Evolutionary conservation across 2,329 filamentous ascomycete genomes (phyloP).

Genomic region (Colletotrichum neosansevieriae): DNA sequence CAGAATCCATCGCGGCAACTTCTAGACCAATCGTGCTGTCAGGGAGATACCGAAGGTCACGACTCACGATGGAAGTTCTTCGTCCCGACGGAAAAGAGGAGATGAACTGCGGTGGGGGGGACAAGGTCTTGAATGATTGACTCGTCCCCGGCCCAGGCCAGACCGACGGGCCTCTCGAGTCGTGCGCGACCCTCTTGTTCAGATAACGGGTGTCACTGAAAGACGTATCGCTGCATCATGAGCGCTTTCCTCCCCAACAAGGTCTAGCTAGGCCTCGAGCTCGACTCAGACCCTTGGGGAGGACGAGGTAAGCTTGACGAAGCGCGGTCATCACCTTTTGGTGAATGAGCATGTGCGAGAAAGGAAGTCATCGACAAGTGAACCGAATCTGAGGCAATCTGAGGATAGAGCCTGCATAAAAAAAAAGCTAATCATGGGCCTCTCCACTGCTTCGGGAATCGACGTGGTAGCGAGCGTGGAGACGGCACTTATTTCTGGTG

Average conservation of each 20-base stretch:
- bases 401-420: not conserved
- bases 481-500: not conserved
- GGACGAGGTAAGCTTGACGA: not conserved
- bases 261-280: not conserved
- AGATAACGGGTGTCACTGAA: conserved; percentile 9
- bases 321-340: not conserved
- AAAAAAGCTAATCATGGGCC: not conserved
- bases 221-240: not conserved
- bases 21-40: no score
- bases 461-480: conserved; percentile 10
- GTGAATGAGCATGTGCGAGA: conserved; percentile 9
- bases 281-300: not conserved
- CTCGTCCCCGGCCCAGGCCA: conserved; percentile 7
- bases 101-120: not conserved
- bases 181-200: conserved; percentile 15
- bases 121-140: not conserved
- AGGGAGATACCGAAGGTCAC: no score
- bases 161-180: conserved; percentile 14
- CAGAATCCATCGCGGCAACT: not conserved
- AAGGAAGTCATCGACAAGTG: not conserved
- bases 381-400: not conserved
- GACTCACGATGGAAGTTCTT: no score
- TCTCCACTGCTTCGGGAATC: conserved; percentile 24
- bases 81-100: not conserved
- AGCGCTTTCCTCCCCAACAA: no score